These are phyloP conservation scores for Danielia oregonensis DNA, from an alignment of 805 yeast species.

Conservation along the genomic window DNA sequence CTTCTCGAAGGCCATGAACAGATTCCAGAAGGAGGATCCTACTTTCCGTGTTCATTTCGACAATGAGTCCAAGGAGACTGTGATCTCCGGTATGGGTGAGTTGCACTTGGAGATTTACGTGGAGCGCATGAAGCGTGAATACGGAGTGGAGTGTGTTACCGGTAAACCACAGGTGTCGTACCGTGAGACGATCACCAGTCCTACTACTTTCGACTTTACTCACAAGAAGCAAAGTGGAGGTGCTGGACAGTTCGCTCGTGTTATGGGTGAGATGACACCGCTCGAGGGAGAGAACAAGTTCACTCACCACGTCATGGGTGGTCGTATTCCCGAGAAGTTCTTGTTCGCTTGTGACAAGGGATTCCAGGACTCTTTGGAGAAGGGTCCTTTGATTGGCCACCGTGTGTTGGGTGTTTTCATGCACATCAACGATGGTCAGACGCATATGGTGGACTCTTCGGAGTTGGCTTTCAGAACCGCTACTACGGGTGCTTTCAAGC, in stretches of 20 bases:
- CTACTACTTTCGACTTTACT: slow-evolving; percentile 82
- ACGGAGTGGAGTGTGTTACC: slow-evolving; percentile 89
- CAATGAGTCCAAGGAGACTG: slow-evolving; percentile 86
- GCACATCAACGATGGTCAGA: slow-evolving; percentile 95
- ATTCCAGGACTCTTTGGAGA: slow-evolving; percentile 88
- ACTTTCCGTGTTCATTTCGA: slow-evolving; percentile 93
- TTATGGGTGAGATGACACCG: slow-evolving; percentile 76
- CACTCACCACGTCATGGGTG: slow-evolving; percentile 89
- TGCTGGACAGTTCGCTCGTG: slow-evolving; percentile 98
- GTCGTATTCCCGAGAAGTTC: slow-evolving; percentile 93
- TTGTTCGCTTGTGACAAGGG: slow-evolving; percentile 93
- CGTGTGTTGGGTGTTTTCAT: slow-evolving; percentile 88
- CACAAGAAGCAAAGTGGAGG: slow-evolving; percentile 99
- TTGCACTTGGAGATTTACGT: slow-evolving; percentile 95
- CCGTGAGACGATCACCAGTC: slow-evolving; percentile 80
- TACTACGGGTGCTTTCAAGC: slow-evolving; percentile 84
- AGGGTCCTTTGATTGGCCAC: slow-evolving; percentile 96
- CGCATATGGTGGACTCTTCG: slow-evolving; percentile 95
- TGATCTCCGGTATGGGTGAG: slow-evolving; percentile 98
- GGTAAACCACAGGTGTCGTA: slow-evolving; percentile 98
- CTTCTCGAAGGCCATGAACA: slow-evolving; percentile 93
- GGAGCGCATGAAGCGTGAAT: slow-evolving; percentile 97
- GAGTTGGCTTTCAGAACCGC: slow-evolving; percentile 95
- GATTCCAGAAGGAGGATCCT: slow-evolving; percentile 99
- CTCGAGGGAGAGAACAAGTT: slow-evolving; percentile 68